phyloP scores from a whole-genome alignment of 2,329 filamentous ascomycete genomes.

The Aspergillus sp. region DNA sequence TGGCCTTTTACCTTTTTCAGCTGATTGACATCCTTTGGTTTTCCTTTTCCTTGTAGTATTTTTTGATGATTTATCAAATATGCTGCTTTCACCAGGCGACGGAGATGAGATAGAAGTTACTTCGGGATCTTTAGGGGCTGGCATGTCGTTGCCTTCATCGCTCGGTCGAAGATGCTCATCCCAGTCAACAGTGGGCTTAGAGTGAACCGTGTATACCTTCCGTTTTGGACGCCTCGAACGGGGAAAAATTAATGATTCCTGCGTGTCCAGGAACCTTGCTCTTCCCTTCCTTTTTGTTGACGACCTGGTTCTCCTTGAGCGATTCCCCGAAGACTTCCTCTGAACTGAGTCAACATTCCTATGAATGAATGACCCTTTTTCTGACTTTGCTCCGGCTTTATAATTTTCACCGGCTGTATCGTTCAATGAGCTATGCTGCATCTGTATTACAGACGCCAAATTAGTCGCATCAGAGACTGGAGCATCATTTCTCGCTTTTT shows the following conservation, averaged over 20 bases:
- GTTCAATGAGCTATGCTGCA: too few species aligned
- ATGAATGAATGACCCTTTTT: too few species aligned
- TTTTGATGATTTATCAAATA: not conserved
- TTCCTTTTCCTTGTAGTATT: not conserved
- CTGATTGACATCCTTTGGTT: not conserved
- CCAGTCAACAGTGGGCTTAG: slow-evolving; percentile 21
- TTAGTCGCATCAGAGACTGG: too few species aligned
- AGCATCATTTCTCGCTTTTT: too few species aligned
- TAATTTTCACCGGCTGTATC: too few species aligned
- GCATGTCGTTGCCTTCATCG: slow-evolving; percentile 9
- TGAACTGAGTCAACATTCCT: too few species aligned
- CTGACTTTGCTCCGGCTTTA: too few species aligned
- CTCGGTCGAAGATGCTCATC: slow-evolving; percentile 26
- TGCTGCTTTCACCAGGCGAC: not conserved
- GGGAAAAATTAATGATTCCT: slow-evolving; percentile 12
- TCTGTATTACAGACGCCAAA: too few species aligned
- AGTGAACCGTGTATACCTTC: slow-evolving; percentile 12
- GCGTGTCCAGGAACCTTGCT: slow-evolving; percentile 6
- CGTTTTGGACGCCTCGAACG: slow-evolving; percentile 8
- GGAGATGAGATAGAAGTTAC: slow-evolving; percentile 13
- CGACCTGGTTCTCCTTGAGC: not conserved
- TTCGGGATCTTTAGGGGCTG: slow-evolving; percentile 1
- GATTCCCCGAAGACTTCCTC: not conserved
- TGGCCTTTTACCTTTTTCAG: not conserved
- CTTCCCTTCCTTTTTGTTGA: slow-evolving; percentile 1